Conservation (phyloP, 176 grass and related monocot species). For the Lolium rigidum region DNA sequence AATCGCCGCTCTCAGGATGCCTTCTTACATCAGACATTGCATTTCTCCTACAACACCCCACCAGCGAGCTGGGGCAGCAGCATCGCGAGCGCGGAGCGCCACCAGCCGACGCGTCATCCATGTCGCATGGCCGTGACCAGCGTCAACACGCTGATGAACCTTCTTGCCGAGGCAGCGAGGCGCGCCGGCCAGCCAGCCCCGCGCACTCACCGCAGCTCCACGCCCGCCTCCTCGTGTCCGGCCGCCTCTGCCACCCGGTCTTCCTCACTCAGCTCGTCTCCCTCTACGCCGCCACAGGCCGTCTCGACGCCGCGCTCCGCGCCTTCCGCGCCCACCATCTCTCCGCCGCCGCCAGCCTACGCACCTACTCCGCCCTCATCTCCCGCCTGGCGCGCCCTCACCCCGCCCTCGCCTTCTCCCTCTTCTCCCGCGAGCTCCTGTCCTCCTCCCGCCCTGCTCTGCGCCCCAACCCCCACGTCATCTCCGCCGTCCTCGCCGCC, state of each 20-base stretch:
- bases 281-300: slow-evolving; percentile 53
- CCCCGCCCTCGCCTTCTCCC: slow-evolving; percentile 45
- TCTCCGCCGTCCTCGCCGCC: slow-evolving; percentile 43
- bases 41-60: no score
- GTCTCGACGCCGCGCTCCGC: slow-evolving; percentile 28
- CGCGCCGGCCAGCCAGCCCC: background rate
- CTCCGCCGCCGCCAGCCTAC: slow-evolving; percentile 19
- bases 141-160: slow-evolving; percentile 21
- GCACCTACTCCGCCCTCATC: slow-evolving; percentile 42
- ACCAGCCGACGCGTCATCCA: background rate
- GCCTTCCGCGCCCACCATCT: background rate
- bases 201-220: slow-evolving; percentile 53
- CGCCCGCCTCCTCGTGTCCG: slow-evolving; percentile 40
- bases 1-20: no score
- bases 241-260: slow-evolving; percentile 33
- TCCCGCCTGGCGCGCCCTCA: slow-evolving; percentile 40
- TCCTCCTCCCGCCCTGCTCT: slow-evolving; percentile 2
- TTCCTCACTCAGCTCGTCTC: slow-evolving; percentile 63
- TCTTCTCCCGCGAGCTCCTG: slow-evolving; percentile 45
- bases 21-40: no score
- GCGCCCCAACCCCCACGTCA: slow-evolving; percentile 39
- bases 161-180: background rate
- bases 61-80: no score
- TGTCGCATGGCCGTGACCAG: slow-evolving; percentile 24
- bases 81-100: no score